Conservation (phyloP, 2,329 filamentous ascomycete species). For the Xylariaceae sp. region DNA sequence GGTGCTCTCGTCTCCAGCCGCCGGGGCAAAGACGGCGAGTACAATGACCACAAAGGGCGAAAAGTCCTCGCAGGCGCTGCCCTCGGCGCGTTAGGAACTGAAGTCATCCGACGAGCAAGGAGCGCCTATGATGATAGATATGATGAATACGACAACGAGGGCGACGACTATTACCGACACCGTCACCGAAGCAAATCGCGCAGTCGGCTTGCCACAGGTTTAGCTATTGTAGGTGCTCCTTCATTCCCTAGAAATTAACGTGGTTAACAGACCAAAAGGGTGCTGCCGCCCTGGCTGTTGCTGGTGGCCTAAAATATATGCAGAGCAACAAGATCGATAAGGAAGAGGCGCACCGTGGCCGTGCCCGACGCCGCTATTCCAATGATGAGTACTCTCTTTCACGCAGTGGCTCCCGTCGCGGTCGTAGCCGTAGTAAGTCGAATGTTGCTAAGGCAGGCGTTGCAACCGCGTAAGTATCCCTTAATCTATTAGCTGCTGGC, state of each 20-base stretch:
- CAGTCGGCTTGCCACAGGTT: conserved; percentile 61
- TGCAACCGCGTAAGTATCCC: conserved; percentile 52
- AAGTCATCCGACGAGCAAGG: conserved; percentile 64
- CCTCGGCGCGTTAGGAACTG: conserved; percentile 66
- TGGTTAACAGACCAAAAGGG: conserved; percentile 31
- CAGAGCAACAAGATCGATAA: conserved; percentile 65
- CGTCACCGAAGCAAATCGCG: conserved; percentile 46
- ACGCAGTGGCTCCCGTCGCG: conserved; percentile 50
- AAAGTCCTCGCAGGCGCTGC: conserved; percentile 67
- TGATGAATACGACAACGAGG: conserved; percentile 42
- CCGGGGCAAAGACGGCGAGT: conserved; percentile 56
- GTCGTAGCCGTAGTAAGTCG: conserved; percentile 48
- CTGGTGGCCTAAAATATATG: conserved; percentile 69
- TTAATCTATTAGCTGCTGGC: not conserved
- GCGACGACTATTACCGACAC: conserved; percentile 46
- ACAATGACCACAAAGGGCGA: conserved; percentile 58
- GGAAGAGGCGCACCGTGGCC: conserved; percentile 63
- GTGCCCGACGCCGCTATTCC: conserved; percentile 56
- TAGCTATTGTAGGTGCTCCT: conserved; percentile 58
- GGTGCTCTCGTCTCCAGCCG: conserved; percentile 64
- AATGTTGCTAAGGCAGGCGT: conserved; percentile 61
- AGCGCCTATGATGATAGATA: conserved; percentile 65
- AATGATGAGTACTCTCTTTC: conserved; percentile 53
- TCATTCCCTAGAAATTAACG: not conserved
- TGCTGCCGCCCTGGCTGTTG: conserved; percentile 67